Evolutionary conservation across 1,284 basidiomycete genomes (phyloP), one percentile per base, ranked within the genome.

Genomic region (Singerocomus inundabilis): DNA sequence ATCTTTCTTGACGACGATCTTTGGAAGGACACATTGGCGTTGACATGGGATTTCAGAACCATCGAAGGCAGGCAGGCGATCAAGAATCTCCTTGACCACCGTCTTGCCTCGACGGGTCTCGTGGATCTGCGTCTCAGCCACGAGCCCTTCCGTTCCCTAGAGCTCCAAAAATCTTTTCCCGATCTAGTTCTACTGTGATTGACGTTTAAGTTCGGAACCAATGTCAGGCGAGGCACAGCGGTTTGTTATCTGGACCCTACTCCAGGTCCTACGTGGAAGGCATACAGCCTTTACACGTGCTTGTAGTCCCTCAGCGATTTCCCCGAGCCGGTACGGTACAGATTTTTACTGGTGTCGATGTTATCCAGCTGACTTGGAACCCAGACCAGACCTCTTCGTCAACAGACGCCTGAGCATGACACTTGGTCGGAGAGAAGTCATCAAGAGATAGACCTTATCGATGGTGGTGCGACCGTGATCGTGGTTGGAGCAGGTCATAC

Each of bases 261-360:
- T 0, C 51, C 53, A 6, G 54, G 51, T 24, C 29, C 38, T 5
- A 50, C 29, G 1, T 66, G 67, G 67, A 70, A 64, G 49, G 67
- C 57, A 2, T 68, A 69, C 32, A 48, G 39, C 1, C 13, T 66
- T 6, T 76, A 72, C 55, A 81, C 81, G 0, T 70, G 73, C 49
- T 66, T 82, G 29, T 74, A 80, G 33, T 71, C 69, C n/a, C 67
- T 83, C 38, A 68, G 76, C 35, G 79, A 67, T 24, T 70, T 71
- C 54, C 73, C 75, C 0, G 77, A 78, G 24, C 48, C 60, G 54
- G 63, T 67, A 21, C n/a, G 21, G 43, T 40, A 0, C 11, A 2
- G 10, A 24, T 8, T 21, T 21, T 21, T 21, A 1, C 16, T 30
- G 0, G 10, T 4, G 6, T 33, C 3, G 2, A 25, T 37, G 8